Conservation (phyloP, 441 rosid species). For the Pelargonium myrrhifolium region DNA sequence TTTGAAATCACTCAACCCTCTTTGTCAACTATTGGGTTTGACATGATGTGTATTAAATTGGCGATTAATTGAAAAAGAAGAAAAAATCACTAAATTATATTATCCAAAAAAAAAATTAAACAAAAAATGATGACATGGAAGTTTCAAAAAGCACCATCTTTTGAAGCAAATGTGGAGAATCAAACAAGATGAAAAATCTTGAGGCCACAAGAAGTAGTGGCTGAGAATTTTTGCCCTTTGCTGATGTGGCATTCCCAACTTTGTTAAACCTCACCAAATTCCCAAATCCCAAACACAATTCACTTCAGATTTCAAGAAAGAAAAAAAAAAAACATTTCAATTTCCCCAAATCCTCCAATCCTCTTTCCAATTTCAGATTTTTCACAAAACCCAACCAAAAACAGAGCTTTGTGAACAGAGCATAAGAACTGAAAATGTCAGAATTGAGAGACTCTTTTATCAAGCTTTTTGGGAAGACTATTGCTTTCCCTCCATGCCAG, state of each 20-base stretch:
- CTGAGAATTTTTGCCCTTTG: conserved; percentile 31
- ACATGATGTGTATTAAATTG: not conserved
- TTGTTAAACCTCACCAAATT: conserved; percentile 8
- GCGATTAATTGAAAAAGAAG: too few relatives aligned
- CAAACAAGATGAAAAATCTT: conserved; percentile 46
- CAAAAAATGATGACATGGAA: conserved; percentile 19
- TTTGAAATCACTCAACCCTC: not conserved
- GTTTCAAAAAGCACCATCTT: conserved; percentile 27
- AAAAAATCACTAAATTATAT: too few relatives aligned
- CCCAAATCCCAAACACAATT: conserved; percentile 5
- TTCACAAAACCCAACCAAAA: not conserved
- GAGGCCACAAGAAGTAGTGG: conserved; percentile 59
- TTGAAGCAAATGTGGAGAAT: conserved; percentile 39
- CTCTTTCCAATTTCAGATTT: not conserved
- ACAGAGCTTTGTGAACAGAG: not conserved
- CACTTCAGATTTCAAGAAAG: not conserved
- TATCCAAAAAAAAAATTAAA: not conserved
- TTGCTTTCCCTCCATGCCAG: conserved; percentile 31
- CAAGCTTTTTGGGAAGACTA: conserved; percentile 65
- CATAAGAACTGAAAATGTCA: conserved; percentile 30
- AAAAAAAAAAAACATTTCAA: not conserved
- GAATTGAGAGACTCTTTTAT: conserved; percentile 55
- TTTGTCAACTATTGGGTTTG: not conserved
- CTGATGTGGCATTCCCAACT: conserved; percentile 40
- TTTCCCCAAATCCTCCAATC: not conserved